phyloP scores from a whole-genome alignment of 768 basidiomycete species.

The Paxillus involutus region DNA sequence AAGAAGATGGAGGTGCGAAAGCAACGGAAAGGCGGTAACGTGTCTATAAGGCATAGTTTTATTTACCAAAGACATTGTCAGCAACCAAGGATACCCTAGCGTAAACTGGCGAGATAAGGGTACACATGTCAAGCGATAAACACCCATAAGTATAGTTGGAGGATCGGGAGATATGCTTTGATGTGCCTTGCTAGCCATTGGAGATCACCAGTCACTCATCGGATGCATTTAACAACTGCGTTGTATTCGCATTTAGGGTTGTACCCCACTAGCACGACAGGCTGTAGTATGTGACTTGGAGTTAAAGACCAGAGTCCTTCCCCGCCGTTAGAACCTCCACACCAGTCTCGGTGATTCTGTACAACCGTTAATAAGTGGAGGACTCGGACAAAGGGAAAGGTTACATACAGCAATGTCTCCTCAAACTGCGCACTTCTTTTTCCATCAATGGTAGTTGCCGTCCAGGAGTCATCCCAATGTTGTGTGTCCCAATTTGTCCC shows the following conservation, averaged over 20 bases:
- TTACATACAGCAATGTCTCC: constrained; percentile 87
- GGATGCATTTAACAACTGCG: constrained; percentile 10
- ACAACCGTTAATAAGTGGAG: constrained; percentile 15
- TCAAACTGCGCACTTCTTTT: constrained; percentile 95
- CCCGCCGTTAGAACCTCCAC: constrained; percentile 83
- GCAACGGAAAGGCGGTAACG: constrained; percentile 24
- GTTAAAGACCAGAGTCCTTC: constrained; percentile 26
- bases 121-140: constrained; percentile 29
- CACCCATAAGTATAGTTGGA: neutral
- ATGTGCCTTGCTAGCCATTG: constrained; percentile 24
- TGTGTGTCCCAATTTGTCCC: constrained; percentile 74
- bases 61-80: constrained; percentile 31
- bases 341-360: constrained; percentile 87
- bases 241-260: constrained; percentile 25
- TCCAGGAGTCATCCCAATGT: constrained; percentile 97
- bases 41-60: constrained; percentile 23
- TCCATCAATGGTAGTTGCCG: constrained; percentile 89
- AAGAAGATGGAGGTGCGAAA: constrained; percentile 24
- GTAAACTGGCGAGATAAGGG: constrained; percentile 30
- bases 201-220: too few species aligned
- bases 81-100: constrained; percentile 24
- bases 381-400: constrained; percentile 1
- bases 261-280: neutral
- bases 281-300: constrained; percentile 9
- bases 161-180: constrained; percentile 21